Base-by-base conservation (phyloP, 345 rosid species). In the Toxicodendron radicans region DNA sequence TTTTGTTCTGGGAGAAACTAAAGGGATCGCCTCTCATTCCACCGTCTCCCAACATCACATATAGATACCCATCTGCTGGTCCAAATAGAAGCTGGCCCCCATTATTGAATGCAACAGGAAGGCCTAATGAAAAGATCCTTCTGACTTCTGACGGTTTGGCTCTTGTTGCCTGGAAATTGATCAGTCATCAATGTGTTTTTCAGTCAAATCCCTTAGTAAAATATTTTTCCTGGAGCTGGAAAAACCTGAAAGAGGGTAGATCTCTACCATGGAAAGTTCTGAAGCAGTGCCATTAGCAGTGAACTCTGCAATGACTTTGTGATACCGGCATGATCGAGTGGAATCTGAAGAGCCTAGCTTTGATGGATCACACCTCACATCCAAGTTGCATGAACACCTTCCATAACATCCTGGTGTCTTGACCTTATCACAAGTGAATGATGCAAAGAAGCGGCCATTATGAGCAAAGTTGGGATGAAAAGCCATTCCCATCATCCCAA, bases 61-160 rank as follows among this genome's bases (percentile, higher is more conserved):
- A 95, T 30, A 95, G 65, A 81, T 85, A 95, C 10, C 99, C 97
- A 57, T 92, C 99, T 3, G 72, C 56, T 2, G 97, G 97, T 17
- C 99, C 97, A 69, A 95, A 92, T 32, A 90, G 92, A 76, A 95
- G 92, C 86, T 91, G 99, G 58, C 97, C 99, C 3, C 78, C 99
- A 64, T 92, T 95, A 53, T 91, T 85, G 57, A 95, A 79, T 13
- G 88, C 85, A 72, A 86, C 87, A 4, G 97, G 99, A 78, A 95
- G 92, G 57, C 99, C 97, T 95, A 92, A 85, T 0, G 95, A 89
- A 73, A 95, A 83, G 73, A 92, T 92, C 88, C 97, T 87, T 76
- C 97, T 88, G 66, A 92, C 97, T 82, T 91, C 97, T 52, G 82
- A 73, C 2, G 94, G 89, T 64, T 85, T 86, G 11, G 92, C 99